Conservation (phyloP, 1,139 yeast genomes). For the Torulaspora pretoriensis region DNA sequence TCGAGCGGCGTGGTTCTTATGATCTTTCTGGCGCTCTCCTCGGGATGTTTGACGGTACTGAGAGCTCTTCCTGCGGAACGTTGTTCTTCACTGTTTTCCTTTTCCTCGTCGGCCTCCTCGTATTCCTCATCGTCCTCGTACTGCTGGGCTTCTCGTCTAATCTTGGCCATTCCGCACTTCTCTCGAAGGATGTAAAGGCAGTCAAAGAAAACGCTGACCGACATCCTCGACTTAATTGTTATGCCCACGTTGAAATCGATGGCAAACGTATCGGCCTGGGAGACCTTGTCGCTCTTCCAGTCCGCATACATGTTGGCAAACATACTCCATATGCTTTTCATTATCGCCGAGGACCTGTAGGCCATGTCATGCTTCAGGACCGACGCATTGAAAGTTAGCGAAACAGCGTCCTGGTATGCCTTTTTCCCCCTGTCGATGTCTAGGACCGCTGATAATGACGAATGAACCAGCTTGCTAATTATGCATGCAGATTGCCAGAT, state of each 20-base stretch:
- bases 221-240: conserved; percentile 72
- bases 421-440: conserved; percentile 72
- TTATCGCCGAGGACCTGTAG: conserved; percentile 85
- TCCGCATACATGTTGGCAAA: conserved; percentile 45
- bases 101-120: conserved; percentile 27
- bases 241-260: conserved; percentile 41
- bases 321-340: conserved; percentile 91
- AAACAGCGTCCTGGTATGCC: conserved; percentile 65
- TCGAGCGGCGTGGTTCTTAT: conserved; percentile 76
- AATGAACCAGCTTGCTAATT: conserved; percentile 71
- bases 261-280: conserved; percentile 19
- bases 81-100: conserved; percentile 30
- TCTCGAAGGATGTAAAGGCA: conserved; percentile 78
- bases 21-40: conserved; percentile 64
- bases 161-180: conserved; percentile 77
- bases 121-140: conserved; percentile 24
- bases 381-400: conserved; percentile 71
- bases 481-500: conserved; percentile 92
- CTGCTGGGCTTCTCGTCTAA: conserved; percentile 36
- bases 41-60: conserved; percentile 57
- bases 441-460: conserved; percentile 59
- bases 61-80: conserved; percentile 40
- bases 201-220: conserved; percentile 90
- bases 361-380: conserved; percentile 89
- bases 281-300: conserved; percentile 30